Base-by-base conservation (phyloP, 331 rosid species). In the Pyrus hybrid region DNA sequence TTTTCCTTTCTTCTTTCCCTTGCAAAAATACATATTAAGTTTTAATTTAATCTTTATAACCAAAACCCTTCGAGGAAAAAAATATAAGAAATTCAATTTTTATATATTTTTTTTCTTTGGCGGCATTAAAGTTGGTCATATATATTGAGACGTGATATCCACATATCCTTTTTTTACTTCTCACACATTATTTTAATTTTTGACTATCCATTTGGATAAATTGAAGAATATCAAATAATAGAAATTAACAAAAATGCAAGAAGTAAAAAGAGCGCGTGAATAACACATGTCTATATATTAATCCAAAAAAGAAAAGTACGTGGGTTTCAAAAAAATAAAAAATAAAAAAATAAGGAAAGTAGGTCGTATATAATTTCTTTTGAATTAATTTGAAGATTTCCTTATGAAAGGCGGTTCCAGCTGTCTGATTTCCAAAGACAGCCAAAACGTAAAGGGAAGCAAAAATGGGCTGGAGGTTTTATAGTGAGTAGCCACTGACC, bases 201-300 rank as follows among this genome's bases (percentile, higher is more conserved):
- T 1, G 0, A 0, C 1, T 0, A 9, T 37, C 13, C 8, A 0
- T 2, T 37, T 37, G 13, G 4, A 9, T 9, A 1, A 37, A 37
- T 37, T 37, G 1, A 37, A 37, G 0, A 37, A 37, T 37, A 1
- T 9, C 4, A 37, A 2, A 37, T 9, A 0, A 37, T 1, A 37
- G 1, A 37, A 9, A 37, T 9, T 37, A 37, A 9, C 1, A 37
- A 37, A 0, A 37, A 0, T 9, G 3, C 9, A 1, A 37, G 0
- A 37, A 37, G 0, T 9, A 37, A 35, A 35, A 35, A 0, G 1
- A 8, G 0, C 8, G 12, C 0, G 43, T 35, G 1, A 3, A 37
- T 9, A 37, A 1, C 4, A 9, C 4, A 37, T 4, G 0, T 4
- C 0, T 37, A 37, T 37, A 3, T 35, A 35, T 35, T 37, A 37